These are phyloP conservation scores for Allomyces macrogynus DNA, from an alignment of 192 early-diverging fungal species.

Conservation along the genomic window DNA sequence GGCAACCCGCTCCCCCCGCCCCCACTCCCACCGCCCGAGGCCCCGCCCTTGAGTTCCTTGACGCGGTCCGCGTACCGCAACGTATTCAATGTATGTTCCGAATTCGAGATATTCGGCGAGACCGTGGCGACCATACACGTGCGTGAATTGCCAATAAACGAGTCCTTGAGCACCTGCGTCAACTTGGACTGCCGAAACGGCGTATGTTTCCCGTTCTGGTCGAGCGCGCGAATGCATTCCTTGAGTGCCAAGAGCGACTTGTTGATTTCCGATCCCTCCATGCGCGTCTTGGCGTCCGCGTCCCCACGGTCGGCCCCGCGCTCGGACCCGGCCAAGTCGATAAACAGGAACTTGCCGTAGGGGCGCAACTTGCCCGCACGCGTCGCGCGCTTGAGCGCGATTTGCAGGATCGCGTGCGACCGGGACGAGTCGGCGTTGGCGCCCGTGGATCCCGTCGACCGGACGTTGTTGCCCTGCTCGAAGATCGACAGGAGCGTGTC, in stretches of 20 bases:
- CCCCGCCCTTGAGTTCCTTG: conserved; percentile 29
- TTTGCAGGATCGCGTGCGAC: conserved; percentile 92
- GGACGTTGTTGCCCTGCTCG: conserved; percentile 67
- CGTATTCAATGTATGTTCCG: conserved; percentile 92
- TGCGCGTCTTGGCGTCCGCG: conserved; percentile 76
- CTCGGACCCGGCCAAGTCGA: conserved; percentile 95
- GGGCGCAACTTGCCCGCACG: conserved; percentile 31
- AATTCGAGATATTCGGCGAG: conserved; percentile 84
- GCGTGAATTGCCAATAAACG: conserved; percentile 89
- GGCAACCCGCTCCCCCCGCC: too few relatives aligned
- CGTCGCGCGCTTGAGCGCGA: conserved; percentile 54
- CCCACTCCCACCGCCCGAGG: background rate
- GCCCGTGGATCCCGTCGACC: conserved; percentile 84
- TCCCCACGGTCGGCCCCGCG: conserved; percentile 93
- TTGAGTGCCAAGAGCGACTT: conserved; percentile 93
- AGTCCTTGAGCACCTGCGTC: conserved; percentile 94
- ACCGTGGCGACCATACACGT: conserved; percentile 99
- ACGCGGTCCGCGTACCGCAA: conserved; percentile 84
- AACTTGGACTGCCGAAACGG: conserved; percentile 96
- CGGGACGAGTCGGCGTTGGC: conserved; percentile 89
- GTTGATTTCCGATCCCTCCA: conserved; percentile 99
- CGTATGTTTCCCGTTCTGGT: conserved; percentile 83
- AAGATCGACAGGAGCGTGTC: conserved; percentile 79
- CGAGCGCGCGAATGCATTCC: conserved; percentile 92
- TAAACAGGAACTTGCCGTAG: conserved; percentile 80